phyloP scores from a whole-genome alignment of 163 green algal species.

The Coccomyxa subellipsoidea region DNA sequence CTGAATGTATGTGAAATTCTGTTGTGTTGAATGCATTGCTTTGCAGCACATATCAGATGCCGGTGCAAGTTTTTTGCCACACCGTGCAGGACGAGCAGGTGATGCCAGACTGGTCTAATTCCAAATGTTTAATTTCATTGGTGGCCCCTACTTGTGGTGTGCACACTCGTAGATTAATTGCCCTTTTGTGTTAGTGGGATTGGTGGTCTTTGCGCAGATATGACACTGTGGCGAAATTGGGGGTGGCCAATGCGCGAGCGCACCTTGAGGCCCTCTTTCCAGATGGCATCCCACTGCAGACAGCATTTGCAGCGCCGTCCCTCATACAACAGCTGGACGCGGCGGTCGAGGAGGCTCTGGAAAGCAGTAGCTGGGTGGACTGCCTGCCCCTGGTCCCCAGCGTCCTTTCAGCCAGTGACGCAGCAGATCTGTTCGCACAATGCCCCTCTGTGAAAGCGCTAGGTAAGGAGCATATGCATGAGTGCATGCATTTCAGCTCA shows the following conservation, averaged over 20 bases:
- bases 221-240: slow-evolving; percentile 62
- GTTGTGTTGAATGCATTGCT: no score
- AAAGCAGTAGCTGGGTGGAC: slow-evolving; percentile 56
- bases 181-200: no score
- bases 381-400: slow-evolving; percentile 41
- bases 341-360: slow-evolving; percentile 63
- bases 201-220: slow-evolving; percentile 50
- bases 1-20: no score
- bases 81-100: no score
- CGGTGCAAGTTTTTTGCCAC: no score
- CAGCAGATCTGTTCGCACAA: slow-evolving; percentile 42
- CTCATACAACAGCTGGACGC: slow-evolving; percentile 61
- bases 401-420: slow-evolving; percentile 44
- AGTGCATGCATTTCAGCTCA: background rate
- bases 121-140: no score
- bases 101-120: no score
- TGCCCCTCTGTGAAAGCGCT: slow-evolving; percentile 23
- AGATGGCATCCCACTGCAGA: slow-evolving; percentile 62
- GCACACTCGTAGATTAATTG: no score
- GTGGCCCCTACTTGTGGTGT: no score
- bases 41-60: no score
- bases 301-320: slow-evolving; percentile 37
- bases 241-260: slow-evolving; percentile 44
- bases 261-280: slow-evolving; percentile 66
- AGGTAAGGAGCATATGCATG: slow-evolving; percentile 11